Evolutionary conservation across 1,284 basidiomycete species (phyloP).

Genomic region (Malassezia restricta): DNA sequence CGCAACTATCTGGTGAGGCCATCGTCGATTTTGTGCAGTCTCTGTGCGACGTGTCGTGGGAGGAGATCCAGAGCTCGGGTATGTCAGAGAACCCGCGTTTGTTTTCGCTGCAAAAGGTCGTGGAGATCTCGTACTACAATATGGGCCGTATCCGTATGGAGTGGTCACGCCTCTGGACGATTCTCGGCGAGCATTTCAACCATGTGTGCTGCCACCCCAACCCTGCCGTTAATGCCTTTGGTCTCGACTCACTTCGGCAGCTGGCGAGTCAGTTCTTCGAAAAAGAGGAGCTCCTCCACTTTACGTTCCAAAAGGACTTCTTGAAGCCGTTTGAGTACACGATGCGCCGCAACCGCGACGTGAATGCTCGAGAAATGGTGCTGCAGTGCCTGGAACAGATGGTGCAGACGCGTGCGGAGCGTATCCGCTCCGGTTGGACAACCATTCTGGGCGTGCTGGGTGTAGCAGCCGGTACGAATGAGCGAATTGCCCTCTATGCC

Average conservation of each 20-base stretch:
- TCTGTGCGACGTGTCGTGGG: slow-evolving; percentile 94
- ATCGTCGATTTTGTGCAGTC: slow-evolving; percentile 97
- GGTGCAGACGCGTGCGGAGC: slow-evolving; percentile 87
- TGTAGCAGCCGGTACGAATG: slow-evolving; percentile 83
- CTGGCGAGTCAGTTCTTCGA: slow-evolving; percentile 97
- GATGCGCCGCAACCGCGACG: slow-evolving; percentile 89
- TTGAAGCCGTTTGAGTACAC: slow-evolving; percentile 95
- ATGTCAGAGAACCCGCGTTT: slow-evolving; percentile 74
- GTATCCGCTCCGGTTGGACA: slow-evolving; percentile 94
- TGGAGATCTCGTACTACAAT: slow-evolving; percentile 99
- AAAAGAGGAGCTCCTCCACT: slow-evolving; percentile 94
- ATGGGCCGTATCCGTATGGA: slow-evolving; percentile 97
- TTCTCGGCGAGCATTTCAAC: slow-evolving; percentile 97
- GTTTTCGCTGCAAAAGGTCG: slow-evolving; percentile 95
- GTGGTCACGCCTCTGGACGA: slow-evolving; percentile 97
- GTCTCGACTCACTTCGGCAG: slow-evolving; percentile 91
- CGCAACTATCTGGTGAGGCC: slow-evolving; percentile 83
- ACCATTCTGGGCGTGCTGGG: slow-evolving; percentile 99
- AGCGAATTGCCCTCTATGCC: slow-evolving; percentile 81
- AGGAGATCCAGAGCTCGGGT: slow-evolving; percentile 95
- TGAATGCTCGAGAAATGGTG: slow-evolving; percentile 93
- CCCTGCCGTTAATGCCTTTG: slow-evolving; percentile 90
- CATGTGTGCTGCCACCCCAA: slow-evolving; percentile 98
- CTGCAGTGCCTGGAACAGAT: slow-evolving; percentile 97
- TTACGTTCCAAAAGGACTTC: slow-evolving; percentile 99